These are phyloP conservation scores for Pythium myriotylum DNA, from an alignment of 352 stramenopile species.

Conservation along the genomic window DNA sequence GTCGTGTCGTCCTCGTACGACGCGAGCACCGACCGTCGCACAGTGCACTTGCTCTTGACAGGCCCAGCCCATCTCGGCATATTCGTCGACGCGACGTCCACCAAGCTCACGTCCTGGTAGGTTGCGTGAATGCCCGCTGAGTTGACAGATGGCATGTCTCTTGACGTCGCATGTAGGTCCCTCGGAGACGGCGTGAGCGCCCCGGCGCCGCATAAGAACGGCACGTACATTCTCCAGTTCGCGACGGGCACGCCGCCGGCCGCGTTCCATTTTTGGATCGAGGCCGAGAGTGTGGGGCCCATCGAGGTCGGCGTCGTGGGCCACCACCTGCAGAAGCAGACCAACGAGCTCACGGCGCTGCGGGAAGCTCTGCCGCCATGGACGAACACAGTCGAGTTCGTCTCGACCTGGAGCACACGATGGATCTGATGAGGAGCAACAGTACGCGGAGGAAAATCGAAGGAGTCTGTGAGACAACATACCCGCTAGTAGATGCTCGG, in stretches of 20 bases:
- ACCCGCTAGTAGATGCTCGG: too few species aligned
- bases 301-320: conserved; percentile 69
- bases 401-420: conserved; percentile 64
- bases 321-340: conserved; percentile 62
- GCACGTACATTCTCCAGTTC: conserved; percentile 80
- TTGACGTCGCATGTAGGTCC: too few species aligned
- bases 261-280: conserved; percentile 81
- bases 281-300: conserved; percentile 44
- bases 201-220: conserved; percentile 54
- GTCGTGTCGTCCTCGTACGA: conserved; percentile 68
- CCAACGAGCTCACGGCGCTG: conserved; percentile 53
- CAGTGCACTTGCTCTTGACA: conserved; percentile 67
- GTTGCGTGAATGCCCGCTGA: neutral
- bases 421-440: conserved; percentile 44
- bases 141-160: too few species aligned
- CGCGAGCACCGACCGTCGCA: conserved; percentile 47
- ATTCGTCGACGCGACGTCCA: conserved; percentile 78
- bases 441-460: neutral
- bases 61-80: conserved; percentile 72
- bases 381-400: conserved; percentile 40
- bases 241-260: conserved; percentile 54
- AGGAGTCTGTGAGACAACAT: too few species aligned
- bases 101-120: conserved; percentile 68
- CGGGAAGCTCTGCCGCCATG: conserved; percentile 48
- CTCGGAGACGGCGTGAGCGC: conserved; percentile 67